phyloP scores from a whole-genome alignment of 2,329 filamentous ascomycete genomes.

The Daldinia sp. region DNA sequence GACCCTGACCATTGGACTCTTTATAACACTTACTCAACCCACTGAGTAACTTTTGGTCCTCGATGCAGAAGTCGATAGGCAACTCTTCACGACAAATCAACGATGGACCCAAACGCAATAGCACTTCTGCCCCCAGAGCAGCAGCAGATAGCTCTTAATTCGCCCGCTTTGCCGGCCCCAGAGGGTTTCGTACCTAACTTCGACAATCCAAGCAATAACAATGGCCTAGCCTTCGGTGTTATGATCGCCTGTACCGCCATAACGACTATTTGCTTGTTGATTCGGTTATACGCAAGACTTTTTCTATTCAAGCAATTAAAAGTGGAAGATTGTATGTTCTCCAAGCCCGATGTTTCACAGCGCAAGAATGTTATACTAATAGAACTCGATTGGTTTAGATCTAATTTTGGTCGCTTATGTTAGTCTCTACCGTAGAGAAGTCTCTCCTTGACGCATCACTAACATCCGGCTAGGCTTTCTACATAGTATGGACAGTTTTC shows the following conservation, averaged over 20 bases:
- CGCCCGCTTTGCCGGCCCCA: constrained; percentile 34
- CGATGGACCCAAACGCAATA: constrained; percentile 24
- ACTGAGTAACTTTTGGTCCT: constrained; percentile 2
- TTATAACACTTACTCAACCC: constrained; percentile 22
- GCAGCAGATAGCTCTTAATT: constrained; percentile 28
- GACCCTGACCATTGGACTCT: constrained; percentile 13
- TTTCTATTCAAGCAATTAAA: constrained; percentile 34
- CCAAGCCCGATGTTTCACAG: neutral
- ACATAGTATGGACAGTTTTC: constrained; percentile 25
- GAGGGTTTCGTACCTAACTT: constrained; percentile 27
- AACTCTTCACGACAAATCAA: constrained; percentile 22
- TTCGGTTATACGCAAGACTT: constrained; percentile 33
- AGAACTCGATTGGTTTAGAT: constrained; percentile 9
- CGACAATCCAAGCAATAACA: constrained; percentile 36
- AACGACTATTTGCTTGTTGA: constrained; percentile 27
- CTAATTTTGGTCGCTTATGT: constrained; percentile 31
- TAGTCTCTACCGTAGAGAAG: neutral
- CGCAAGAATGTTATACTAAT: neutral
- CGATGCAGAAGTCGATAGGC: constrained; percentile 14
- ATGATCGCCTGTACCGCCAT: constrained; percentile 29
- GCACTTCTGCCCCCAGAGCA: constrained; percentile 20
- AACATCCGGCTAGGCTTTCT: constrained; percentile 19
- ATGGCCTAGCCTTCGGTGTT: constrained; percentile 31
- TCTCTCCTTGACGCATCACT: neutral
- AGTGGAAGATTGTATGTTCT: constrained; percentile 34